Percentiles rank a stretch among this genome's conserved stretches.
phyloP scores from a whole-genome alignment of 345 rosid species.

The Conringia planisiliqua region DNA sequence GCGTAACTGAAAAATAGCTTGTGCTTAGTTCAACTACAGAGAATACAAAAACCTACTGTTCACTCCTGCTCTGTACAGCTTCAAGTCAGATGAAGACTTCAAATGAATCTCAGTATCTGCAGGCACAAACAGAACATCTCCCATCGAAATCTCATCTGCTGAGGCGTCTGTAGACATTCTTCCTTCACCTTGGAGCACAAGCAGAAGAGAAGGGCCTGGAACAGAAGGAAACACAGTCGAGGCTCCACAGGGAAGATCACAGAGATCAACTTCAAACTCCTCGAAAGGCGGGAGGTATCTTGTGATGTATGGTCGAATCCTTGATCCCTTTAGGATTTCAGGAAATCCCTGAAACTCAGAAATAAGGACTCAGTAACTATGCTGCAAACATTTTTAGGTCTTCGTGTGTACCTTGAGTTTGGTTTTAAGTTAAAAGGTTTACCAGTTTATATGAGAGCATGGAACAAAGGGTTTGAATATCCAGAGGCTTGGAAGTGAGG shows the following conservation, averaged over 20 bases:
- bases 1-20: not conserved
- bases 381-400: not conserved
- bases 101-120: constrained; percentile 56
- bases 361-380: constrained; percentile 5
- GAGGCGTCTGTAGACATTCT: constrained; percentile 41
- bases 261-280: constrained; percentile 83
- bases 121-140: constrained; percentile 80
- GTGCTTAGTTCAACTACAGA: constrained; percentile 21
- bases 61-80: constrained; percentile 82
- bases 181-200: constrained; percentile 65
- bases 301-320: constrained; percentile 55
- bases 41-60: constrained; percentile 58
- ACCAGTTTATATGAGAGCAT: constrained; percentile 98
- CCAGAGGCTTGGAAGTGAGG: constrained; percentile 88
- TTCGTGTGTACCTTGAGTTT: not conserved
- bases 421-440: not conserved
- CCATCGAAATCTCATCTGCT: constrained; percentile 44
- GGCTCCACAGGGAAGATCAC: constrained; percentile 63
- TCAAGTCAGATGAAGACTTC: constrained; percentile 47
- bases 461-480: constrained; percentile 80
- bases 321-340: constrained; percentile 74
- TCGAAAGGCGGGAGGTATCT: constrained; percentile 92
- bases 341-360: constrained; percentile 73
- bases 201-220: constrained; percentile 78
- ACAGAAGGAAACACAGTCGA: constrained; percentile 65